Evolutionary conservation across 768 basidiomycete species (phyloP), one percentile per base, ranked within the genome.

Genomic region (Guyanaporus albipodus): DNA sequence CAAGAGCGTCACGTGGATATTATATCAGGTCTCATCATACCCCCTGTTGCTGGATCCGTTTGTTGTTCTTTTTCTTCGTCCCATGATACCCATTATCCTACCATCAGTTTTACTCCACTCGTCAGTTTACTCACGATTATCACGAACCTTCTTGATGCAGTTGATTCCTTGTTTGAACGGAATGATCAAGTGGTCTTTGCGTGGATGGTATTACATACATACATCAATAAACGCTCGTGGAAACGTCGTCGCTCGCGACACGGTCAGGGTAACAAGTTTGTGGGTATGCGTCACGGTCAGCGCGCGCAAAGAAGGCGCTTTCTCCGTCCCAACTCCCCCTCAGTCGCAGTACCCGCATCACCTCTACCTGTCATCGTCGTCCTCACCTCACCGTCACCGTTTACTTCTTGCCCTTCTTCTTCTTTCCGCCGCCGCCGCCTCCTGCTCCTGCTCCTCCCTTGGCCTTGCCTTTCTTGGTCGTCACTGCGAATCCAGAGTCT

Each of bases 401-500:
- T 28, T 36, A 37, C 38, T 41, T 33, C 31, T 54, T 61, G n/a
- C n/a, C n/a, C 49, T 53, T 54, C 6, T 57, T 59, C 42, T 53
- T 53, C 31, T 46, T 50, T 6, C 1, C 17, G 4, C 8, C 29
- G 4, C 29, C 31, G 5, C 31, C 31, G 0, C 31, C 31, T 8
- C 31, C 31, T n/a, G n/a, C n/a, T 37, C 35, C 23, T 37, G 14
- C 12, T 28, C 18, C 17, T 3, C 7, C 5, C 17, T 57, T 56
- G n/a, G n/a, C n/a, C 28, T 32, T 39, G 5, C 22, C 26, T 12
- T 42, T 38, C 3, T 43, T 28, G 1, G 11, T 0, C 6, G 27
- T 0, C 28, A 4, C 18, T 0, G 0, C 17, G 6, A 19, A 22
- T 8, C 17, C 18, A 11, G 6, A 12, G 9, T 38, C 49, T 1